Conservation (phyloP, 2,329 filamentous ascomycete species). For the Nemania diffusa region DNA sequence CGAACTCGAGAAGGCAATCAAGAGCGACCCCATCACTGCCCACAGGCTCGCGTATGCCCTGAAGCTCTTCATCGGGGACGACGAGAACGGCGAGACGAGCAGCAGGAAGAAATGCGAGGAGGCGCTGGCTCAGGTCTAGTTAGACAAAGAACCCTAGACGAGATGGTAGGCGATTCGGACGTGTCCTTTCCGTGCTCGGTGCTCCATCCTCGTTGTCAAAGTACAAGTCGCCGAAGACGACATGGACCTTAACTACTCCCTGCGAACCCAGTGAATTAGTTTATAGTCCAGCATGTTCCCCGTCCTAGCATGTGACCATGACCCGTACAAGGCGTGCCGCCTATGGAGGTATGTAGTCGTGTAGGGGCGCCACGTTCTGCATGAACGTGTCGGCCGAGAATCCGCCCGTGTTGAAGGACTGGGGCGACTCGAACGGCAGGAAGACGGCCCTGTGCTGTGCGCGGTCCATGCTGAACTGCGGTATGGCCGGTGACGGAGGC, state of each 20-base stretch:
- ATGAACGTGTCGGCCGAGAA: constrained; percentile 28
- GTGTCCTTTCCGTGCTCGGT: neutral
- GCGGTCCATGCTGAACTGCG: constrained; percentile 28
- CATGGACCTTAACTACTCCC: neutral
- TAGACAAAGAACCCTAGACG: neutral
- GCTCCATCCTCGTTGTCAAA: neutral
- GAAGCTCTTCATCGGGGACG: constrained; percentile 52
- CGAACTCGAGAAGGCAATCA: constrained; percentile 56
- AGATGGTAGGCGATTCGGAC: no score
- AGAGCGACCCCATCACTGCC: constrained; percentile 51
- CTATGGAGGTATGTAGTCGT: constrained; percentile 35
- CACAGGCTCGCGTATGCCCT: constrained; percentile 54
- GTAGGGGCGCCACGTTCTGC: constrained; percentile 30
- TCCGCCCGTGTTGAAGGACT: constrained; percentile 14
- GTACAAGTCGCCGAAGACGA: neutral
- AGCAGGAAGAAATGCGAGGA: constrained; percentile 54
- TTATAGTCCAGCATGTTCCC: no score
- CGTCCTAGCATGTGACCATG: constrained; percentile 5
- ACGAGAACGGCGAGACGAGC: constrained; percentile 48
- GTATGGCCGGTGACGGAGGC: constrained; percentile 17
- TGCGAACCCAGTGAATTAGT: neutral
- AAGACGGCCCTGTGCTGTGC: constrained; percentile 28
- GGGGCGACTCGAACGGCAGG: constrained; percentile 31
- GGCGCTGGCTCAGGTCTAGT: constrained; percentile 32
- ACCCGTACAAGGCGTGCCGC: neutral